Base-by-base conservation (phyloP, 73 alveolate genomes). In the Paramecium sexaurelia region DNA sequence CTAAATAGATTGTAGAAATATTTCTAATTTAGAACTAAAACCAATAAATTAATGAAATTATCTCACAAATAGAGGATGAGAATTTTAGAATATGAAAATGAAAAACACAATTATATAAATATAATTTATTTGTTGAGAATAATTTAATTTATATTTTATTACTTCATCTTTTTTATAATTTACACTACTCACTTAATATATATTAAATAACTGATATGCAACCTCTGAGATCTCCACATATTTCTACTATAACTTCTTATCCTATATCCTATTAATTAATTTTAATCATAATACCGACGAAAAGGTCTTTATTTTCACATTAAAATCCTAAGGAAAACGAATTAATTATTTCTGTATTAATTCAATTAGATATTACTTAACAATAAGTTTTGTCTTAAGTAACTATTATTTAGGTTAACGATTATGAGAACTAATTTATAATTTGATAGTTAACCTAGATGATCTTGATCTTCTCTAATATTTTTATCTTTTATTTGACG, bases 1-100 rank as follows among this genome's bases (percentile, higher is more conserved):
- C 95, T 13, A 93, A 93, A 85, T 91, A 95, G 55, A 91, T 91
- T 84, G 92, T 89, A 19, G 95, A 95, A 0, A 92, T 85, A 7
- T 95, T 93, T 85, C 26, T 61, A 24, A 61, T 17, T 51, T 51
- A 19, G 17, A 0, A 3, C n/a, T 17, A 51, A 51, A 51, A 51
- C 17, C 1, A 3, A n/a, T 11, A 51, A 5, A 51, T 51, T 3
- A 17, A 51, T 51, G 33, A 51, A 51, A 51, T 17, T n/a, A 51
- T 51, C 15, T 51, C 67, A 10, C 17, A 51, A 51, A 5, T 51
- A 17, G 67, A 51, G 33, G 1, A 5, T 5, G 67, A 51, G 0
- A 51, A 51, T 19, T 51, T 51, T 51, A 51, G 32, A 51, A 19
- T 15, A 51, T 51, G 67, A 51, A 17, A n/a, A n/a, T 51, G 15